These are phyloP conservation scores for Tylopilus rubrobrunneus DNA, from an alignment of 768 basidiomycete genomes.

Conservation along the genomic window DNA sequence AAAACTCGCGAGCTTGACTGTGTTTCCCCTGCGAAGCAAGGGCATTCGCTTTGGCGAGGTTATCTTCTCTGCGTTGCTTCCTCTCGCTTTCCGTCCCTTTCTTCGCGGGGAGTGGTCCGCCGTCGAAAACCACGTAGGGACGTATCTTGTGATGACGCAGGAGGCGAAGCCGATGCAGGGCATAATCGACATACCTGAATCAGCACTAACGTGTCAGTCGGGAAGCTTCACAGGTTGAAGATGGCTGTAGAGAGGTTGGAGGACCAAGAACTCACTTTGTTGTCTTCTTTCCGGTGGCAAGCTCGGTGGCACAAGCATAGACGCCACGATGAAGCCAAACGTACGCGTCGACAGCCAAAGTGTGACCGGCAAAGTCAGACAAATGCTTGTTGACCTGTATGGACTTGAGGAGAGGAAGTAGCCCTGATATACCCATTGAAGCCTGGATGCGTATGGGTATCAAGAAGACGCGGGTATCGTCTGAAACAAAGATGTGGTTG, in stretches of 20 bases:
- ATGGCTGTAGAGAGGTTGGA: not conserved
- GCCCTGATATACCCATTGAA: constrained; percentile 86
- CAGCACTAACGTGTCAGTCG: constrained; percentile 3
- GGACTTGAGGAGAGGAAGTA: constrained; percentile 85
- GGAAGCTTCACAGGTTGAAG: not conserved
- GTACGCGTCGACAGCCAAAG: constrained; percentile 91
- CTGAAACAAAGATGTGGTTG: constrained; percentile 1
- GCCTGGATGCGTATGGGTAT: not conserved
- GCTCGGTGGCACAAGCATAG: constrained; percentile 84
- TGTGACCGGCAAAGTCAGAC: constrained; percentile 79
- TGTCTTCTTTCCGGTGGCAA: constrained; percentile 81
- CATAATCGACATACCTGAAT: constrained; percentile 90
- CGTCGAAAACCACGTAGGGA: constrained; percentile 95
- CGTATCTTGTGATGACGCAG: constrained; percentile 79
- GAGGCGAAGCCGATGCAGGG: constrained; percentile 87
- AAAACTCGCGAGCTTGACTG: constrained; percentile 80
- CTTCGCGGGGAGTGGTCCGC: constrained; percentile 94
- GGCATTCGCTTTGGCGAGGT: constrained; percentile 66
- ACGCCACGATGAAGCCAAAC: constrained; percentile 91
- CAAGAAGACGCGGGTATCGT: constrained; percentile 4
- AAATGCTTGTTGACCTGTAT: constrained; percentile 79
- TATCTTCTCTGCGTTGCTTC: constrained; percentile 70
- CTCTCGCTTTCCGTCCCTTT: constrained; percentile 82
- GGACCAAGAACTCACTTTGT: constrained; percentile 58
- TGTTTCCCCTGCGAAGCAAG: constrained; percentile 76